These are phyloP conservation scores for Clarireedia homoeocarpa DNA, from an alignment of 2,329 filamentous ascomycete genomes.

Conservation along the genomic window DNA sequence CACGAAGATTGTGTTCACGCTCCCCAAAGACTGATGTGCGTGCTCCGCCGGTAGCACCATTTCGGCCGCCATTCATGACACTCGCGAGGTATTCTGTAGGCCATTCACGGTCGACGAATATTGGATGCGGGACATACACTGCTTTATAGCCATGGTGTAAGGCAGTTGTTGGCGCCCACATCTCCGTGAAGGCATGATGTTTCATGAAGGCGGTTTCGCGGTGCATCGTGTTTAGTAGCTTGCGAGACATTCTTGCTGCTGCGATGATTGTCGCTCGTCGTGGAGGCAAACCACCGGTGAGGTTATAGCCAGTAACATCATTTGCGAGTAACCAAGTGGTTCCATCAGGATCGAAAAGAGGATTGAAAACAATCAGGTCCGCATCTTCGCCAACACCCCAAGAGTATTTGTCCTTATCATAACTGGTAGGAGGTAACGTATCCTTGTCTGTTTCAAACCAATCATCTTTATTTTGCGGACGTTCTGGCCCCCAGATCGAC, in stretches of 20 bases:
- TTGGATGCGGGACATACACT: constrained; percentile 81
- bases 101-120: constrained; percentile 85
- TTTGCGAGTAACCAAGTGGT: constrained; percentile 78
- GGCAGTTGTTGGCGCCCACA: constrained; percentile 86
- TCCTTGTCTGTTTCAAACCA: constrained; percentile 69
- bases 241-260: constrained; percentile 72
- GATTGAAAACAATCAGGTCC: constrained; percentile 85
- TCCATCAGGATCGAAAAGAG: constrained; percentile 81
- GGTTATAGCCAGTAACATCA: constrained; percentile 80
- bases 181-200: constrained; percentile 89
- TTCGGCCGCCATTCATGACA: constrained; percentile 72
- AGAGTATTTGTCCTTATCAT: constrained; percentile 71
- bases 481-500: constrained; percentile 77
- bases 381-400: constrained; percentile 91
- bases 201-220: constrained; percentile 76
- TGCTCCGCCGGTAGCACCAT: constrained; percentile 67
- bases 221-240: constrained; percentile 81
- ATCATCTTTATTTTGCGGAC: constrained; percentile 59
- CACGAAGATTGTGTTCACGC: constrained; percentile 80
- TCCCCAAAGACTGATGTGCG: constrained; percentile 71
- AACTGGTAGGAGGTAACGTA: constrained; percentile 59
- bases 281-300: constrained; percentile 52
- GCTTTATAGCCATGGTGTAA: constrained; percentile 91
- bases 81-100: constrained; percentile 68
- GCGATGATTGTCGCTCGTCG: constrained; percentile 86